Evolutionary conservation across 2,329 filamentous ascomycete genomes (phyloP).

Genomic region (Beauveria caledonica): DNA sequence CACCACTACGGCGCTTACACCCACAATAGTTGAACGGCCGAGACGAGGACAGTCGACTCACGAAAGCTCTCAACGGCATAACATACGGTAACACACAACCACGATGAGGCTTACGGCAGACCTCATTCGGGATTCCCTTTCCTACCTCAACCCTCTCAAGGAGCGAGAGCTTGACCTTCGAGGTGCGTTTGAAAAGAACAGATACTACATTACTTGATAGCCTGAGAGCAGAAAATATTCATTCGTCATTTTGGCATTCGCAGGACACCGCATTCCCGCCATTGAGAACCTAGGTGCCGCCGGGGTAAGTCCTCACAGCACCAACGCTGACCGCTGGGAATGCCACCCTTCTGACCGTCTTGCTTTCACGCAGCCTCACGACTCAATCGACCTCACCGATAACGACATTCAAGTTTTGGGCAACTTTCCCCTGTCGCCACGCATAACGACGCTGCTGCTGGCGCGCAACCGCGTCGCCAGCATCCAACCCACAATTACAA

Average conservation of each 20-base stretch:
- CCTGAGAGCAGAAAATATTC: conserved; percentile 75
- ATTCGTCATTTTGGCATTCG: conserved; percentile 45
- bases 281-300: conserved; percentile 98
- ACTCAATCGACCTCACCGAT: conserved; percentile 96
- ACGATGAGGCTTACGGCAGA: conserved; percentile 92
- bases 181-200: conserved; percentile 96
- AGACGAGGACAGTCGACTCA: not conserved
- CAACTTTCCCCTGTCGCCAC: conserved; percentile 88
- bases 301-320: conserved; percentile 52
- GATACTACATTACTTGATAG: conserved; percentile 71
- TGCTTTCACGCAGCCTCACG: conserved; percentile 61
- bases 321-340: not conserved
- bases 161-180: conserved; percentile 98
- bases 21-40: not conserved
- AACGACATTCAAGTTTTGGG: conserved; percentile 86
- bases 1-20: not conserved
- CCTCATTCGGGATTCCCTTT: conserved; percentile 87
- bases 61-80: not conserved
- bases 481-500: conserved; percentile 68
- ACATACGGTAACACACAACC: conserved; percentile 16
- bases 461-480: conserved; percentile 79
- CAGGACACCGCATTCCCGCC: conserved; percentile 94
- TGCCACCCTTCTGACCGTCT: conserved; percentile 8
- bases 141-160: conserved; percentile 97
- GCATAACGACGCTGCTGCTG: conserved; percentile 78